Conservation (phyloP, 2,329 filamentous ascomycete genomes). For the Aspergillus jensenii region DNA sequence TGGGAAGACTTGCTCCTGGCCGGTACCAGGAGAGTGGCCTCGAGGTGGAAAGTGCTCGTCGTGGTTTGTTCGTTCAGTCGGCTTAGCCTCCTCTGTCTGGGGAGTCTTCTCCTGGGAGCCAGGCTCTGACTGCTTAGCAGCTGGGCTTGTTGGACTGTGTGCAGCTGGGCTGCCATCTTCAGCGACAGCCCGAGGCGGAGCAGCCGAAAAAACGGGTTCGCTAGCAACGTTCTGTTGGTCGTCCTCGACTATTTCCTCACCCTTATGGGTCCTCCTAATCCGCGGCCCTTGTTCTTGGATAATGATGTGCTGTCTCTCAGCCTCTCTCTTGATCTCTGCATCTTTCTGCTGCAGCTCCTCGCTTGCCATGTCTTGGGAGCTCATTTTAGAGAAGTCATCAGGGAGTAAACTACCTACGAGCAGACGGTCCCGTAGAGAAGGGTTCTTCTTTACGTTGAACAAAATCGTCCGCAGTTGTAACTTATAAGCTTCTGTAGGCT, state of each 20-base stretch:
- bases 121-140: constrained; percentile 21
- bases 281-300: constrained; percentile 74
- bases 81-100: constrained; percentile 36
- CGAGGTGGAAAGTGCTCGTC: constrained; percentile 83
- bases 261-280: constrained; percentile 88
- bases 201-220: constrained; percentile 50
- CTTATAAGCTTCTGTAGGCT: constrained; percentile 57
- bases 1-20: constrained; percentile 45
- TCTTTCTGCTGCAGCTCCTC: constrained; percentile 75
- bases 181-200: constrained; percentile 43
- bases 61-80: constrained; percentile 58
- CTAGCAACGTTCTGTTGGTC: constrained; percentile 55
- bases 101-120: constrained; percentile 18
- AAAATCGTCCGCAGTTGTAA: constrained; percentile 71
- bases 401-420: constrained; percentile 71
- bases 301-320: constrained; percentile 70
- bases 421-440: constrained; percentile 72
- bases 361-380: constrained; percentile 84
- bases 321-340: constrained; percentile 54
- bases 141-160: constrained; percentile 30
- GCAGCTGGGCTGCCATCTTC: constrained; percentile 30
- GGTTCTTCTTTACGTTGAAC: constrained; percentile 88
- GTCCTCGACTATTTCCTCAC: constrained; percentile 83
- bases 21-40: constrained; percentile 69
- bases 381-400: constrained; percentile 81